Evolutionary conservation across 345 rosid species (phyloP), one percentile per base, ranked within the genome.

Genomic region (Salix dunnii): DNA sequence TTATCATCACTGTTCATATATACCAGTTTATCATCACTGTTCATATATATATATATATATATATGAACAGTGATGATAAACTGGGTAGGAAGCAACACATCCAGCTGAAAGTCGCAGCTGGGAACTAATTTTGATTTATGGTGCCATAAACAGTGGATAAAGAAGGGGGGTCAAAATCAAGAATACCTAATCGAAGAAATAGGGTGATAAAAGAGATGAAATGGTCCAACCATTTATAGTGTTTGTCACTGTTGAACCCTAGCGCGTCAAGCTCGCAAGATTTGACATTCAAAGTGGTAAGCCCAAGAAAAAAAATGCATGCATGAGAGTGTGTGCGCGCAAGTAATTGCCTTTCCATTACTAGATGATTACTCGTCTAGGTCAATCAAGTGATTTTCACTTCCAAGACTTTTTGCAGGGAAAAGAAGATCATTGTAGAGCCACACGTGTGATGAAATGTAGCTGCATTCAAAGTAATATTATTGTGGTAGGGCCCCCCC

Each of bases 391-490:
- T 77, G 43, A 64, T 35, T 78, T 67, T 55, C 76, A 62, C 65
- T 46, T 43, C 36, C 36, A 5, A 13, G 43, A 10, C 35, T 16
- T 55, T 48, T 25, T 51, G 51, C 23, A 53, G 73, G 70, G 51
- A 63, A 77, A 78, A 63, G 11, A 13, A n/a, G 20, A 25, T n/a
- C 35, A 23, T 20, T 21, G 61, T 70, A 28, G 33, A 74, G 16
- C 75, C 82, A 70, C 82, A 74, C 78, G 82, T 79, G 82, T 70
- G 48, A 63, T 3, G 3, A 48, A 28, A 38, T 48, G 42, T 28
- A 78, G 81, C 68, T 74, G 68, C 82, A 75, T 64, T 80, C 40
- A 79, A 68, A 74, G 82, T 70, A 53, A 69, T n/a, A 30, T 78
- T 35, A 61, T 40, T 68, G 61, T 68, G 63, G 77, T 79, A 60